A percentile compares a stretch with the other conserved stretches of the same genome.
These are phyloP conservation scores for Thelephora terrestris DNA, from an alignment of 1,284 basidiomycete species.

Conservation along the genomic window DNA sequence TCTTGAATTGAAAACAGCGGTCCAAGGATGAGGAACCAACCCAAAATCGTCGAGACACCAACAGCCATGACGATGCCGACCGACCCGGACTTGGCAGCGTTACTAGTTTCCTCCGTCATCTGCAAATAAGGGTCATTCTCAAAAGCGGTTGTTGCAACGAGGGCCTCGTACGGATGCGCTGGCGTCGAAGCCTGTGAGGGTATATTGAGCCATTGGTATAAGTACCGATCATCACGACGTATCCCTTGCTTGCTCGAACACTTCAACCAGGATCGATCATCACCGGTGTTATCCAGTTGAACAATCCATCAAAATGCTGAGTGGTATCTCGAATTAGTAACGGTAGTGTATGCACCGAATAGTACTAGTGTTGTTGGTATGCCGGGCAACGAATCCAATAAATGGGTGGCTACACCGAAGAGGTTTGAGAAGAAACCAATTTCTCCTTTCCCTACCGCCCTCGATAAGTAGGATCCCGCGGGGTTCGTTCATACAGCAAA, in stretches of 20 bases:
- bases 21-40: constrained; percentile 63
- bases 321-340: no score
- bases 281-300: constrained; percentile 52
- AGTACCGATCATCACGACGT: constrained; percentile 62
- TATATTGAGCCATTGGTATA: constrained; percentile 66
- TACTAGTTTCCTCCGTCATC: constrained; percentile 74
- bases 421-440: no score
- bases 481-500: no score
- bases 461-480: no score
- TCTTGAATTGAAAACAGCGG: constrained; percentile 71
- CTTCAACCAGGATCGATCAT: constrained; percentile 60
- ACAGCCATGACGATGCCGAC: constrained; percentile 65
- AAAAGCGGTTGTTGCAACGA: not conserved
- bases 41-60: constrained; percentile 61
- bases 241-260: constrained; percentile 52
- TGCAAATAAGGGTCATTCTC: constrained; percentile 15
- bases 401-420: no score
- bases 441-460: constrained; percentile 1
- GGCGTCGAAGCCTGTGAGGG: constrained; percentile 63
- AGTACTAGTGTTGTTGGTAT: no score
- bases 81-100: constrained; percentile 59
- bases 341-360: no score
- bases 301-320: no score
- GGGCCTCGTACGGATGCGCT: constrained; percentile 43
- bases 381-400: no score